Evolutionary conservation across 306 rosid species (phyloP), one percentile per base, ranked within the genome.

Genomic region (Prunus kanzakura): DNA sequence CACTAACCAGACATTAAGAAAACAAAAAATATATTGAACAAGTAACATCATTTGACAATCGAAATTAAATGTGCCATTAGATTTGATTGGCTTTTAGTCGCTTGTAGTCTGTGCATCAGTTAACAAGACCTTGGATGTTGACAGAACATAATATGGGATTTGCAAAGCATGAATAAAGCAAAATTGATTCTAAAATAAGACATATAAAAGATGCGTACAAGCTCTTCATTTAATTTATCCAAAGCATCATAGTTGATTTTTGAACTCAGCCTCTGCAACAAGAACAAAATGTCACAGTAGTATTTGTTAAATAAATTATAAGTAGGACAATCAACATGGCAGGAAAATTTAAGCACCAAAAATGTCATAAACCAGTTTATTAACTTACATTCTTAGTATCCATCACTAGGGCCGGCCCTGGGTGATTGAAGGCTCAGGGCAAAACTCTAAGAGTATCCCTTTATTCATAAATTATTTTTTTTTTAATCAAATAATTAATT

Each of bases 231-330:
- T 72, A 41, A 57, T 15, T 72, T 72, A 22, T 57, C 57, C 67
- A 41, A 57, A 2, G 16, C 67, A 18, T 72, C 76, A 15, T 52
- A 72, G 67, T 72, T 25, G 41, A 72, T 56, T 72, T 72, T 72
- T 41, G 76, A 72, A 72, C 67, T 72, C 25, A 7, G 66, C 23
- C 41, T 72, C 76, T 72, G 67, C 76, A 15, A 54, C 56, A 15
- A 54, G 25, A 1, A 57, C 22, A 14, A 78, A 71, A 63, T 23
- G 64, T 54, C 65, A 60, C 10, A 45, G 57, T 29, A 68, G 4
- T 58, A 20, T 57, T 16, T 25, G 20, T 14, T 16, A n/a, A 15
- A 27, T 14, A 38, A 35, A 11, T 1, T 14, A 13, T 58, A 14
- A 15, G 67, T 58, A 35, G 47, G 32, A n/a, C 14, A 54, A 9